These are phyloP conservation scores for Vaucheria bursata DNA, from an alignment of 352 stramenopile species.

Conservation along the genomic window DNA sequence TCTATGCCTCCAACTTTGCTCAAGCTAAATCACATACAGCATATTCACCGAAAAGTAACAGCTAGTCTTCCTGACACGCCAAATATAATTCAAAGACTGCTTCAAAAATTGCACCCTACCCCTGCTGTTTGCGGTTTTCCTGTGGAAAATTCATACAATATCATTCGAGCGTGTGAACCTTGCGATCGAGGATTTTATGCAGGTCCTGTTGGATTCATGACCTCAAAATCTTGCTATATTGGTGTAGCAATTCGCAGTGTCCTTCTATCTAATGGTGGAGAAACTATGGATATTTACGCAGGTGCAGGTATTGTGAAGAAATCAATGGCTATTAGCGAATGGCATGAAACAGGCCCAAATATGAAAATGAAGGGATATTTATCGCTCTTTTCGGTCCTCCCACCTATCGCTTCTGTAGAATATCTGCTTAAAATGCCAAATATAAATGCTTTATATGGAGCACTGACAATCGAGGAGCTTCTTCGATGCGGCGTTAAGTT, in stretches of 20 bases:
- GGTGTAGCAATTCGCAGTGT: constrained; percentile 45
- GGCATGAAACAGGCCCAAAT: constrained; percentile 37
- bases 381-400: constrained; percentile 17
- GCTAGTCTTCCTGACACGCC: background rate
- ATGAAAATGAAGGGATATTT: constrained; percentile 46
- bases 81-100: background rate
- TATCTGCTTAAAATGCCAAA: constrained; percentile 18
- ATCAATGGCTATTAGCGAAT: constrained; percentile 39
- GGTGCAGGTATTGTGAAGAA: constrained; percentile 45
- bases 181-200: constrained; percentile 48
- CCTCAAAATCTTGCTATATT: constrained; percentile 23
- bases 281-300: constrained; percentile 22
- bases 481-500: constrained; percentile 14
- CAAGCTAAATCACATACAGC: constrained; percentile 42
- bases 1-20: too few species aligned
- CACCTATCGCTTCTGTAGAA: background rate
- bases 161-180: constrained; percentile 22
- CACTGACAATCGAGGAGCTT: constrained; percentile 44
- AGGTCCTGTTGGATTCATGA: constrained; percentile 43
- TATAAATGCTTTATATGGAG: constrained; percentile 39
- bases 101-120: constrained; percentile 41
- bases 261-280: constrained; percentile 3
- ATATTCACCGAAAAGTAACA: constrained; percentile 22
- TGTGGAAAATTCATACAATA: constrained; percentile 8
- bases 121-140: constrained; percentile 39